These are phyloP conservation scores for Arxiozyma slooffiae DNA, from an alignment of 1,139 yeast genomes.

Conservation along the genomic window DNA sequence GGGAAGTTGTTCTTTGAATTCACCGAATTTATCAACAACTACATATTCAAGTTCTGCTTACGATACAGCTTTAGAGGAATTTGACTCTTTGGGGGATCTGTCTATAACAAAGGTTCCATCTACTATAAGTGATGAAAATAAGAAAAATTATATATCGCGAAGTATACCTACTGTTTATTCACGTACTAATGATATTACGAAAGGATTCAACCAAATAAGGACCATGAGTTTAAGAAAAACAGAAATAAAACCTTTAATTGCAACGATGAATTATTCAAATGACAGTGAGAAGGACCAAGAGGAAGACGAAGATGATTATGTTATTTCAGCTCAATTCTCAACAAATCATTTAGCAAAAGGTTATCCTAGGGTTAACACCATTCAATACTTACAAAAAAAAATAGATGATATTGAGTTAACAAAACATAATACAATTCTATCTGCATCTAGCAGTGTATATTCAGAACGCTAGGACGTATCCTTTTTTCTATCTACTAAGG, in stretches of 20 bases:
- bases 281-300: slow-evolving; percentile 3
- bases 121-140: slow-evolving; percentile 2
- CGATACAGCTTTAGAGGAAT: slow-evolving; percentile 8
- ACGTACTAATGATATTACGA: background rate
- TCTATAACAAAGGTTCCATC: slow-evolving; percentile 9
- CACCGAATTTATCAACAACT: background rate
- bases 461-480: background rate
- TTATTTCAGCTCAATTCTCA: background rate
- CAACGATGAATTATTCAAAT: slow-evolving; percentile 3
- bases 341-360: background rate
- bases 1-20: slow-evolving; percentile 6
- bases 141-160: background rate
- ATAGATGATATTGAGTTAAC: slow-evolving; percentile 10
- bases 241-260: slow-evolving; percentile 5
- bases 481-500: background rate
- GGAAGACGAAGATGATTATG: slow-evolving; percentile 2
- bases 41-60: background rate
- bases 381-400: slow-evolving; percentile 9
- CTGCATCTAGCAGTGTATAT: slow-evolving; percentile 11
- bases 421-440: slow-evolving; percentile 3
- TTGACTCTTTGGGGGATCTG: slow-evolving; percentile 12
- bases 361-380: slow-evolving; percentile 5
- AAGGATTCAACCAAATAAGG: background rate
- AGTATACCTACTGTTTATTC: background rate
- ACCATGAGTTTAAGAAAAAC: slow-evolving; percentile 2